Conservation (phyloP, 164 flowering plant species). For the Chimonanthus praecox region DNA sequence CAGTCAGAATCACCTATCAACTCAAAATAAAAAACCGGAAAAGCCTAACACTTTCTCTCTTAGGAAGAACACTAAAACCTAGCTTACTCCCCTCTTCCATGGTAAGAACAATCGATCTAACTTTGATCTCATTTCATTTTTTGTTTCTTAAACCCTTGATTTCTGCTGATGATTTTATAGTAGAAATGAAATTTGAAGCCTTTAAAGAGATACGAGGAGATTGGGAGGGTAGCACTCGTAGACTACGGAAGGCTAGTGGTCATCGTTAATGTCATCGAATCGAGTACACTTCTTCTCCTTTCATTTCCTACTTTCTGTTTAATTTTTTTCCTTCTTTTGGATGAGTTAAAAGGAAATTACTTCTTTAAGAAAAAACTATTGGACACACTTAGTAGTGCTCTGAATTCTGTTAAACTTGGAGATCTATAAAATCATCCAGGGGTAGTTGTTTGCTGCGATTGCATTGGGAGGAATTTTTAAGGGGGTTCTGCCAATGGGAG, state of each 20-base stretch:
- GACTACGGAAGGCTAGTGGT: slow-evolving; percentile 19
- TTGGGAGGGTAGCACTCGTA: slow-evolving; percentile 21
- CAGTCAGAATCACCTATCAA: neutral
- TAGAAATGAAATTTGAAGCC: slow-evolving; percentile 9
- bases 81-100: neutral
- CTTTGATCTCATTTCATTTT: neutral
- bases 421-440: too few relatives aligned
- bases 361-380: too few relatives aligned
- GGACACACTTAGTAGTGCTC: too few relatives aligned
- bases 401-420: too few relatives aligned
- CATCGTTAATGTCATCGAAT: slow-evolving; percentile 18
- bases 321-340: too few relatives aligned
- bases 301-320: neutral
- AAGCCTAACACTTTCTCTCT: neutral
- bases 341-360: too few relatives aligned
- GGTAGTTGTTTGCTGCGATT: too few relatives aligned
- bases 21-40: too few relatives aligned
- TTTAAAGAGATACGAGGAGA: slow-evolving; percentile 19
- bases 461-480: too few relatives aligned
- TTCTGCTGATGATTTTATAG: neutral
- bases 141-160: neutral
- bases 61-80: neutral
- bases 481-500: too few relatives aligned
- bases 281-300: slow-evolving; percentile 3
- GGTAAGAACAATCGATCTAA: neutral